Base-by-base conservation (phyloP, 345 rosid genomes). In the Camelina neglecta region DNA sequence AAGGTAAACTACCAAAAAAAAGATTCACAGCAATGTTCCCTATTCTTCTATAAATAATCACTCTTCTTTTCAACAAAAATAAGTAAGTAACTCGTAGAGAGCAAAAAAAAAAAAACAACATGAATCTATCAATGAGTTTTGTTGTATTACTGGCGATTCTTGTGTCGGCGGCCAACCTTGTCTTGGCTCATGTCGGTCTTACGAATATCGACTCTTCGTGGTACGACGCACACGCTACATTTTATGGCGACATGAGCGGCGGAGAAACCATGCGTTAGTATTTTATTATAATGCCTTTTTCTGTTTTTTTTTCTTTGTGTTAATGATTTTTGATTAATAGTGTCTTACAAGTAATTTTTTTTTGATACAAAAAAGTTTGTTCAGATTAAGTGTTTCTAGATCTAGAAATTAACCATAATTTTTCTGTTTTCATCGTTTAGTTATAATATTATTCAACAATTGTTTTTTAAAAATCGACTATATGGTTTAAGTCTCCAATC, bases 201-300 rank as follows among this genome's bases (percentile, higher is more conserved):
- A 48, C 16, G 0, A 49, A 0, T 18, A 16, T 29, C 20, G 31
- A 29, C 44, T 4, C 65, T 21, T n/a, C 13, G 24, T 78, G 81
- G 81, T n/a, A 60, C 7, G 70, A 73, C 21, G 81, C 81, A 18
- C 81, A 26, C 11, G 78, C 81, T 7, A 78, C 81, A 23, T 78
- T 78, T 60, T 78, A 78, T 33, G 81, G 81, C 26, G 81, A 73
- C 60, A 42, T 78, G 1, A 23, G 0, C 64, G 78, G 78, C 44
- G 54, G 60, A 16, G 81, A 78, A 60, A 78, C 81, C 45, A 78
- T 78, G 81, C 62, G 81, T 78, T 72, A 78, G 81, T 78, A 9
- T 56, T 36, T 38, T 57, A 10, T 10, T 56, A 12, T 35, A 18
- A 4, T 9, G 56, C 10, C 26, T n/a, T 1, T 47, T 47, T 47